Evolutionary conservation across 805 yeast species (phyloP), one percentile per base, ranked within the genome.

Genomic region (Kodamaea fukazawae): DNA sequence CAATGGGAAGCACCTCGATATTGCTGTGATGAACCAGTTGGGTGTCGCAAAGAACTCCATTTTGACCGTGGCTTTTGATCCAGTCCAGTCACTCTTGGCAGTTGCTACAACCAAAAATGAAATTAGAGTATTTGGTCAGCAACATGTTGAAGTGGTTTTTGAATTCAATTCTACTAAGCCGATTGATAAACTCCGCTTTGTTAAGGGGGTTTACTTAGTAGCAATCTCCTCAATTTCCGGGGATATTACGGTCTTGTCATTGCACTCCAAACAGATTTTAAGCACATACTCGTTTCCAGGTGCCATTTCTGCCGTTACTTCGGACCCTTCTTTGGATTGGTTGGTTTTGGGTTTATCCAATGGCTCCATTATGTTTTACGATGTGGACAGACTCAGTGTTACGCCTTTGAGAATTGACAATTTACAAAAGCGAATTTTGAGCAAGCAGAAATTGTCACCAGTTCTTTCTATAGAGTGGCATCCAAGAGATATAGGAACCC

Each of bases 261-360:
- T 91, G 15, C 77, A 78, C 40, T 65, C 83, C 5, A 80, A 81
- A 51, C 68, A 73, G 44, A 66, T 84, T 7, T 59, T 91, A 38
- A 75, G 78, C 14, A 73, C 79, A 1, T 77, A 77, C 50, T 71
- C 75, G 44, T 75, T 87, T 1, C 83, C 85, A 1, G 81, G 85
- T 1, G 70, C 75, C 9, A 73, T 90, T n/a, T 71, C 86, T 1
- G 73, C 86, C 2, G 67, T 82, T 10, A 93, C 78, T 43, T 61
- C 84, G 1, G 99, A 93, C 53, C 96, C 97, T 2, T 74, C 95
- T 0, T 59, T 93, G 47, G 97, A 90, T 60, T 93, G 93, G 87
- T 63, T 91, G 11, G 71, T 83, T 32, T 53, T 91, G 14, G 99
- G 98, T 3, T 65, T 87, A 38, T 74, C 78, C 34, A 88, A 81